These are phyloP conservation scores for Solanum hybrid DNA, from an alignment of 305 asterid genomes.

Conservation along the genomic window DNA sequence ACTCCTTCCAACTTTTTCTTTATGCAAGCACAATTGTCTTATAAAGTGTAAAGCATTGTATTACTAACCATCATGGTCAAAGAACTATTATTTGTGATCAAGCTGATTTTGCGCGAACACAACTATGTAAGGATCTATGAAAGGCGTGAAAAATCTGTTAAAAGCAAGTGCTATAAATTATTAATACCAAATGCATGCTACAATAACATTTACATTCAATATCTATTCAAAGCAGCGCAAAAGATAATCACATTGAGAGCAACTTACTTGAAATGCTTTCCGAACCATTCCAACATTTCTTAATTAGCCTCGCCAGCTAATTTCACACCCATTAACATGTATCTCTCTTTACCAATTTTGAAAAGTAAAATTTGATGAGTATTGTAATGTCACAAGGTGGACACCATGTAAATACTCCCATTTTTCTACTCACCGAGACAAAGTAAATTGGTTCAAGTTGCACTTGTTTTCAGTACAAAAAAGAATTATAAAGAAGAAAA, in stretches of 20 bases:
- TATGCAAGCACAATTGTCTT: no score
- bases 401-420: not conserved
- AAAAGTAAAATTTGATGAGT: no score
- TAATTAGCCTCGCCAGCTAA: not conserved
- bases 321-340: not conserved
- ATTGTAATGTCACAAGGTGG: not conserved
- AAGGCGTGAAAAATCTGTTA: no score
- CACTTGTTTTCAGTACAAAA: not conserved
- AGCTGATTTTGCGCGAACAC: not conserved
- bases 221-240: not conserved
- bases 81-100: not conserved
- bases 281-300: not conserved
- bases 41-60: no score
- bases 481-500: no score
- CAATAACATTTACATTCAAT: not conserved
- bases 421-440: not conserved
- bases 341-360: not conserved
- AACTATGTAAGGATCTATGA: not conserved
- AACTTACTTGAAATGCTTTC: not conserved
- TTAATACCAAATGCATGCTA: not conserved
- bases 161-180: not conserved
- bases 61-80: not conserved
- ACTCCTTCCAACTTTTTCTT: no score
- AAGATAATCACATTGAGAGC: not conserved
- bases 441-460: not conserved